These are phyloP conservation scores for Phytophthora nicotianae DNA, from an alignment of 352 stramenopile genomes.

Conservation along the genomic window DNA sequence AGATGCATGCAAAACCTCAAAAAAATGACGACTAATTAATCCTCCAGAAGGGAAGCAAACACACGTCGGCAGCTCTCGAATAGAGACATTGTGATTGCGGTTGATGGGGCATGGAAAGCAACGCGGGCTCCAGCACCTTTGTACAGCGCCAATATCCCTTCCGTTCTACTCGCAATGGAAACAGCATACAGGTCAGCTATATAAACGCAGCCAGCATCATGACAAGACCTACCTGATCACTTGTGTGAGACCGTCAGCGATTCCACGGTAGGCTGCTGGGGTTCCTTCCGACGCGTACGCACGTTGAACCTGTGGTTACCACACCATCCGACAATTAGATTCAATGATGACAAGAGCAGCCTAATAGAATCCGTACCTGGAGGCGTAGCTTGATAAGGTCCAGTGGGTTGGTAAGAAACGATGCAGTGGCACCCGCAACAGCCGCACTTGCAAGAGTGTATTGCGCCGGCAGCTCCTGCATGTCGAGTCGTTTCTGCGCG, in stretches of 20 bases:
- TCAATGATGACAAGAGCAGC: not conserved
- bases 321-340: constrained; percentile 15
- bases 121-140: constrained; percentile 94
- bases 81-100: constrained; percentile 96
- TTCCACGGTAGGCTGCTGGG: constrained; percentile 53
- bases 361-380: constrained; percentile 71
- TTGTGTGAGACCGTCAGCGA: constrained; percentile 90
- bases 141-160: constrained; percentile 93
- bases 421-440: constrained; percentile 89
- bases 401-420: constrained; percentile 96
- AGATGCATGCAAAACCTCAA: constrained; percentile 5
- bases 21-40: constrained; percentile 32
- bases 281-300: constrained; percentile 42
- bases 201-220: not conserved
- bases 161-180: constrained; percentile 48
- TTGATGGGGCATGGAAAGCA: constrained; percentile 95
- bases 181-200: constrained; percentile 10
- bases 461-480: constrained; percentile 54
- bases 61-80: constrained; percentile 92
- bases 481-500: constrained; percentile 44
- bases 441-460: constrained; percentile 78
- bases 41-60: constrained; percentile 54
- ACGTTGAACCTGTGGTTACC: constrained; percentile 80
- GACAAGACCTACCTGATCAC: constrained; percentile 54
- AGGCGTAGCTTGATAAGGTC: constrained; percentile 97